Percentiles rank a stretch among this genome's conserved stretches.
Conservation (phyloP, 331 rosid genomes). For the Erythrophleum ivorense region DNA sequence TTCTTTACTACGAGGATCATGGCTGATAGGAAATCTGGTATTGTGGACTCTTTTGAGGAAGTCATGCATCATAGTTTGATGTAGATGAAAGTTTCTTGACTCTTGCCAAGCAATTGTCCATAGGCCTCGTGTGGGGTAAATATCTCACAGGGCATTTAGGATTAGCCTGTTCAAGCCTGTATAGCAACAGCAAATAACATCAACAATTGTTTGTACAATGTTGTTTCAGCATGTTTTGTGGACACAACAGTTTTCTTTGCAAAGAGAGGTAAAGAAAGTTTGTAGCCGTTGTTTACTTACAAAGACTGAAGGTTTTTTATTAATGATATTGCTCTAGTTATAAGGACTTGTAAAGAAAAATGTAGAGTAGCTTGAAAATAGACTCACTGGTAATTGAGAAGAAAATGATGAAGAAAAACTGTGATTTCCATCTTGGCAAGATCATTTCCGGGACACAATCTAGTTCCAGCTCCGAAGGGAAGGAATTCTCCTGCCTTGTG, state of each 20-base stretch:
- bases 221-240: background rate
- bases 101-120: conserved; percentile 77
- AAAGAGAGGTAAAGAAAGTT: too few species aligned
- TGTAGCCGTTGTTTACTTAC: too few species aligned
- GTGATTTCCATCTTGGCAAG: conserved; percentile 86
- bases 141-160: conserved; percentile 59
- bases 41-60: conserved; percentile 3
- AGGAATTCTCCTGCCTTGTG: conserved; percentile 77
- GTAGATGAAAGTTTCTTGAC: conserved; percentile 49
- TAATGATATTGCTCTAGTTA: too few species aligned
- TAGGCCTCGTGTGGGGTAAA: conserved; percentile 79
- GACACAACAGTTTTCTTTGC: background rate
- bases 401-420: conserved; percentile 79
- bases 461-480: conserved; percentile 87
- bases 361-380: background rate
- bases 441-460: conserved; percentile 90
- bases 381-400: conserved; percentile 67
- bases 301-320: too few species aligned
- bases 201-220: background rate
- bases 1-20: background rate
- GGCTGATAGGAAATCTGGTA: background rate
- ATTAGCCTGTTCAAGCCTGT: conserved; percentile 67
- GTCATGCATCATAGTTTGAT: conserved; percentile 26
- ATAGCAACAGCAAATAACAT: conserved; percentile 14
- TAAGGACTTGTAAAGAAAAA: background rate